Conservation (phyloP, 257 asterid species). For the Ajuga chamaepitys region DNA sequence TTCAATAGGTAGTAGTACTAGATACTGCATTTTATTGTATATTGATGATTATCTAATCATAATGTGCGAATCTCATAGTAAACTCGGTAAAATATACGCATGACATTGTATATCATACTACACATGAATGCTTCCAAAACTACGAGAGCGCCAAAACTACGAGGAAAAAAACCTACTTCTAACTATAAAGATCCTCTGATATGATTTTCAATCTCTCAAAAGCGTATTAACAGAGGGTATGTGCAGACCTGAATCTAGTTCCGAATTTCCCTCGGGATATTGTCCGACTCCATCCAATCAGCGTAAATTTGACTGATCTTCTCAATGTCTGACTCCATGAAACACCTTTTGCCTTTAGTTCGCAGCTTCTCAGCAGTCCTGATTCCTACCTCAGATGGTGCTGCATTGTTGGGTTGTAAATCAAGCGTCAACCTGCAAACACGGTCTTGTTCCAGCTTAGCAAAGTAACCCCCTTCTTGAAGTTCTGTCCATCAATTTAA, state of each 20-base stretch:
- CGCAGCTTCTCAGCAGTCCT: conserved; percentile 14
- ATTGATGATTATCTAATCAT: not conserved
- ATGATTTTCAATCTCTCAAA: not conserved
- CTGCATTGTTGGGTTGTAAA: conserved; percentile 12
- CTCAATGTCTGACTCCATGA: conserved; percentile 19
- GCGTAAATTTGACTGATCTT: conserved; percentile 37
- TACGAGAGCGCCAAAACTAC: not conserved
- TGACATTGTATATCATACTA: not conserved
- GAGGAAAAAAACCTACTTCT: conserved; percentile 1
- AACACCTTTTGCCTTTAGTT: conserved; percentile 8
- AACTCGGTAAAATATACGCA: not conserved
- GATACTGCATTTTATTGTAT: not conserved
- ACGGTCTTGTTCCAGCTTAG: not conserved
- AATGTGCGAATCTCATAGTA: not conserved
- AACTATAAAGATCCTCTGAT: not conserved
- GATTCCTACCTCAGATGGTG: conserved; percentile 1
- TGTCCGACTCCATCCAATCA: conserved; percentile 39
- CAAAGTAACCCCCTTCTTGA: conserved; percentile 1
- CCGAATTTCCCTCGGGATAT: conserved; percentile 1
- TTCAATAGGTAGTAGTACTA: not conserved
- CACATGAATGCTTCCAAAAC: conserved; percentile 4
- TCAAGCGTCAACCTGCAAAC: not conserved
- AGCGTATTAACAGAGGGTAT: not conserved
- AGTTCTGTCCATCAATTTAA: conserved; percentile 32
- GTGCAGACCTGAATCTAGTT: not conserved